Evolutionary conservation across 1,284 basidiomycete genomes (phyloP).

Genomic region (Coniophora puteana): DNA sequence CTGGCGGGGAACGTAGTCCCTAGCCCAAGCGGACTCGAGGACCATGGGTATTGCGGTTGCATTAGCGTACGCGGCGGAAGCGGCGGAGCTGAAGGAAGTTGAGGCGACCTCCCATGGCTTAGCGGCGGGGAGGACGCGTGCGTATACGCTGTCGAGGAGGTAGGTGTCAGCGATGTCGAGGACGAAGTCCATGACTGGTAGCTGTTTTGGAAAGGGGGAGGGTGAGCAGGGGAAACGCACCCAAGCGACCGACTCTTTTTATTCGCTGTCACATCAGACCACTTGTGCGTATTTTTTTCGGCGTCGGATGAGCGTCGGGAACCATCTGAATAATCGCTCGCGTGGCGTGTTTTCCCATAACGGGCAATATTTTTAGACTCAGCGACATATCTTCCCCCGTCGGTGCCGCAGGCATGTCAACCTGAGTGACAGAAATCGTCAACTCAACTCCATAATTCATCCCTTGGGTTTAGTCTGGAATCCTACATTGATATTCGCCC

Average conservation of each 20-base stretch:
- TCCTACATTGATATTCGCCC: too few species aligned
- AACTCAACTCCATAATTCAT: too few species aligned
- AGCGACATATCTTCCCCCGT: too few species aligned
- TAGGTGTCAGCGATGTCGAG: slow-evolving; percentile 72
- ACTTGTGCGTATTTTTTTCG: slow-evolving; percentile 26
- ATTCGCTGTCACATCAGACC: slow-evolving; percentile 21
- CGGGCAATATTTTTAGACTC: neutral
- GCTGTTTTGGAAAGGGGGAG: neutral
- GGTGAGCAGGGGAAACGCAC: neutral
- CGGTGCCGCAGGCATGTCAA: neutral
- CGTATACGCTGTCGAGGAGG: slow-evolving; percentile 78
- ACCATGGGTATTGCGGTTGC: slow-evolving; percentile 18
- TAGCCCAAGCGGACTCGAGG: slow-evolving; percentile 64
- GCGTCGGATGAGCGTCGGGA: slow-evolving; percentile 8
- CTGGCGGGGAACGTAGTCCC: slow-evolving; percentile 81
- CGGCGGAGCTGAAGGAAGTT: slow-evolving; percentile 18
- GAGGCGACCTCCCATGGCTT: slow-evolving; percentile 27
- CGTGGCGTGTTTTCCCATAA: neutral
- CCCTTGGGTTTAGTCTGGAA: too few species aligned
- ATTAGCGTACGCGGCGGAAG: slow-evolving; percentile 28
- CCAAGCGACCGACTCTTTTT: neutral
- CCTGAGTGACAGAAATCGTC: too few species aligned
- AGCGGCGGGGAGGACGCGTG: slow-evolving; percentile 69
- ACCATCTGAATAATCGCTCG: neutral
- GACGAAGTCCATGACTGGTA: slow-evolving; percentile 73